phyloP scores from a whole-genome alignment of 768 basidiomycete genomes.

The Suillus subalutaceus region DNA sequence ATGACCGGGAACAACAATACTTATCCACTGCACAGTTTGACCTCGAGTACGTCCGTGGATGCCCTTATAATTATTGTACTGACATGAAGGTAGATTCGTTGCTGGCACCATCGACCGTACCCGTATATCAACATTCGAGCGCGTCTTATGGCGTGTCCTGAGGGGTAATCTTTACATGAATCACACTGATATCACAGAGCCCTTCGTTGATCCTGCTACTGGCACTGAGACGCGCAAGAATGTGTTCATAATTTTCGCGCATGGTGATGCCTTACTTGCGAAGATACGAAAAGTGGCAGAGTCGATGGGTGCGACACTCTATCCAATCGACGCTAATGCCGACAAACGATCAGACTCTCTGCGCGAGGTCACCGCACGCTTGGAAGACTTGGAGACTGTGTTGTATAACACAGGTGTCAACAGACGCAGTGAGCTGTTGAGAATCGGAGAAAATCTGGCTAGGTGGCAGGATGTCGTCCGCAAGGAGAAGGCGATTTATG shows the following conservation, averaged over 20 bases:
- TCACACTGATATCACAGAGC: constrained; percentile 91
- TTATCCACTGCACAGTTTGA: constrained; percentile 69
- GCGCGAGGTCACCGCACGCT: constrained; percentile 81
- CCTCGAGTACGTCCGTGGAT: constrained; percentile 66
- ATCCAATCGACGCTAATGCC: constrained; percentile 93
- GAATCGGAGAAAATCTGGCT: constrained; percentile 80
- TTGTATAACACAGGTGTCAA: constrained; percentile 88
- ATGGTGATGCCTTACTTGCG: constrained; percentile 87
- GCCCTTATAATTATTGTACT: constrained; percentile 3
- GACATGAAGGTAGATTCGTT: constrained; percentile 66
- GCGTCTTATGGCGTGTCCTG: constrained; percentile 96
- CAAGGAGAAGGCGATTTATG: constrained; percentile 96
- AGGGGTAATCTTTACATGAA: constrained; percentile 99
- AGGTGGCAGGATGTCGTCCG: constrained; percentile 93
- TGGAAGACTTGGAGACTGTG: constrained; percentile 90
- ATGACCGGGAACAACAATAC: constrained; percentile 77
- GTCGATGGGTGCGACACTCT: constrained; percentile 98
- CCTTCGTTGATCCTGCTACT: constrained; percentile 86
- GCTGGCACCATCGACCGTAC: constrained; percentile 95
- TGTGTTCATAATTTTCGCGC: constrained; percentile 99
- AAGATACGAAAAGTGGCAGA: constrained; percentile 99
- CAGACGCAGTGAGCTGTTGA: constrained; percentile 80
- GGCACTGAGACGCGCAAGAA: constrained; percentile 91
- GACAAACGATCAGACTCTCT: constrained; percentile 92
- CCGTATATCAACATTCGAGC: constrained; percentile 91